Evolutionary conservation across 805 yeast genomes (phyloP), one percentile per base, ranked within the genome.

Genomic region (Saturnispora gosingensis): DNA sequence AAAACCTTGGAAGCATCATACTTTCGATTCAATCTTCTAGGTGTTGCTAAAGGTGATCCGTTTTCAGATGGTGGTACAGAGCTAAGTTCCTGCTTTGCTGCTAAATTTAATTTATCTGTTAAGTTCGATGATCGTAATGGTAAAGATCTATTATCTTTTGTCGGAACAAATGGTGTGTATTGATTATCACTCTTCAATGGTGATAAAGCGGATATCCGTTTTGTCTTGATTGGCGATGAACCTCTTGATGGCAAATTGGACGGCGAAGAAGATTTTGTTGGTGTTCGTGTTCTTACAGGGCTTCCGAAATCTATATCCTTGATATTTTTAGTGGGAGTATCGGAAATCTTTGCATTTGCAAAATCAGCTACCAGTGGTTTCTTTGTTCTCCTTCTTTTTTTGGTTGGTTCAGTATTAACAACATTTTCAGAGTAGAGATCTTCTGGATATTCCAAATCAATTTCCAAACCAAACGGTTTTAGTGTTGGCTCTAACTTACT

Each of bases 401-500:
- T 39, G 11, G n/a, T 43, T 10, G 36, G 32, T 20, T 51, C 51
- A 16, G 16, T 24, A 6, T 15, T 45, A 32, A 10, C 38, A 15
- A 46, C 51, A 6, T 43, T 39, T 25, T 28, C 47, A 13, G 42
- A 53, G 32, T 34, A 46, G 6, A 40, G 49, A 13, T 46, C 51
- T 49, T 48, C 56, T 11, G 49, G 25, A 38, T 35, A 47, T 22
- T 28, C 45, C 18, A 24, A n/a, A 43, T 58, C 63, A 8, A 50
- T 43, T 46, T 62, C 67, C 8, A 55, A 24, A 13, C 54, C 53
- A 22, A 58, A 43, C 10, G 58, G 59, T 3, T 50, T 56, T 3
- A 54, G 38, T n/a, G 66, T 65, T 8, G 40, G 20, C 46, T 64
- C 67, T 27, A 46, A 56, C 44, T 63, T 63, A 25, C 76, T 72